A percentile compares a stretch with the other conserved stretches of the same genome.
phyloP scores from a whole-genome alignment of 2,329 filamentous ascomycete species.

The Simplicillium sp. region DNA sequence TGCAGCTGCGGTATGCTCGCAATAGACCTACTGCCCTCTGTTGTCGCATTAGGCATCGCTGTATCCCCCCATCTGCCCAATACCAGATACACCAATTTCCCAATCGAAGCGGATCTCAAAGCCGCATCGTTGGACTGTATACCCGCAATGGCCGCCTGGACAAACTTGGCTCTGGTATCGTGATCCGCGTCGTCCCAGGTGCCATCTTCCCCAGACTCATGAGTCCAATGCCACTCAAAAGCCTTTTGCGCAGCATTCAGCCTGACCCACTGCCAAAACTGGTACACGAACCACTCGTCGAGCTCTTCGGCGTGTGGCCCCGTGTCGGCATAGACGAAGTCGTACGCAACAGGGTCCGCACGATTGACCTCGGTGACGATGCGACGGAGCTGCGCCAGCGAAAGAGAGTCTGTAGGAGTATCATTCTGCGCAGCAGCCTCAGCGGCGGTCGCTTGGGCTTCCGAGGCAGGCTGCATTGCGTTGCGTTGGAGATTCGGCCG shows the following conservation, averaged over 20 bases:
- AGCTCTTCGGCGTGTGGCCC: slow-evolving; percentile 76
- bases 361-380: slow-evolving; percentile 67
- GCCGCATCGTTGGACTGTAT: slow-evolving; percentile 35
- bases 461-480: slow-evolving; percentile 13
- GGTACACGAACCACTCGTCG: slow-evolving; percentile 96
- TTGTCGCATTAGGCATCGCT: slow-evolving; percentile 37
- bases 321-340: slow-evolving; percentile 71
- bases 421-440: slow-evolving; percentile 8
- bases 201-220: slow-evolving; percentile 26
- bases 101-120: slow-evolving; percentile 42
- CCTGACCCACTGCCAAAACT: slow-evolving; percentile 74
- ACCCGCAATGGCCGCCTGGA: slow-evolving; percentile 40
- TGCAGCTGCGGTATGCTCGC: slow-evolving; percentile 48
- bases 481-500: slow-evolving; percentile 20
- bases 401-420: slow-evolving; percentile 57
- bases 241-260: slow-evolving; percentile 65
- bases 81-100: slow-evolving; percentile 50
- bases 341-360: slow-evolving; percentile 65
- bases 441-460: slow-evolving; percentile 18
- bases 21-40: slow-evolving; percentile 34
- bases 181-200: slow-evolving; percentile 60
- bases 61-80: slow-evolving; percentile 64
- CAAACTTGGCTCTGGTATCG: slow-evolving; percentile 46
- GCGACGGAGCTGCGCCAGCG: slow-evolving; percentile 61
- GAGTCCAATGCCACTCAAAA: slow-evolving; percentile 69